A percentile compares a stretch with the other conserved stretches of the same genome.
phyloP scores from a whole-genome alignment of 352 stramenopile species.

The Phytopythium ostracodes region DNA sequence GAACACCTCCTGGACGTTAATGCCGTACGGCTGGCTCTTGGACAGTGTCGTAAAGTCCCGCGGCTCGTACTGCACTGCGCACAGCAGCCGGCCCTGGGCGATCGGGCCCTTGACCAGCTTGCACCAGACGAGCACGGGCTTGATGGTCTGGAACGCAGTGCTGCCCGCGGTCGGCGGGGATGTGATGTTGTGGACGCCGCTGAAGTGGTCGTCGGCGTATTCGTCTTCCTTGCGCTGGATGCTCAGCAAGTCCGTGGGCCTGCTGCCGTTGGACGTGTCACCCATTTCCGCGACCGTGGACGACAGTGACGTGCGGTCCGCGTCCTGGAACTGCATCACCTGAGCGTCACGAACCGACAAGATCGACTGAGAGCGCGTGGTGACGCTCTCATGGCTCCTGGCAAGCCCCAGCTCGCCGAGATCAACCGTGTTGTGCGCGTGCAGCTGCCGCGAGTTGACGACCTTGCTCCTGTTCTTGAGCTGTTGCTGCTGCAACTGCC shows the following conservation, averaged over 20 bases:
- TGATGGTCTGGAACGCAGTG: constrained; percentile 24
- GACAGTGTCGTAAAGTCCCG: constrained; percentile 49
- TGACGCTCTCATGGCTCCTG: constrained; percentile 15
- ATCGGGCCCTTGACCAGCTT: constrained; percentile 55
- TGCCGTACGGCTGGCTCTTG: constrained; percentile 68
- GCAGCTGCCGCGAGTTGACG: constrained; percentile 16
- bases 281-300: constrained; percentile 8
- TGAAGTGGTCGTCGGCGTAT: not conserved
- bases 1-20: constrained; percentile 74
- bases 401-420: constrained; percentile 4
- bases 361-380: constrained; percentile 26
- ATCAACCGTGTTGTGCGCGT: constrained; percentile 4
- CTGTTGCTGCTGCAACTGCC: not conserved
- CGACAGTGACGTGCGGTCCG: constrained; percentile 16
- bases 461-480: constrained; percentile 9
- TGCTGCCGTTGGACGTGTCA: constrained; percentile 3
- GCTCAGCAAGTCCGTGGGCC: constrained; percentile 6
- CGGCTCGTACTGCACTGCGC: constrained; percentile 73
- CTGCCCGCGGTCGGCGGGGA: not conserved
- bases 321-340: constrained; percentile 8
- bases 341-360: not conserved
- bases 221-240: constrained; percentile 1
- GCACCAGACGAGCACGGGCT: constrained; percentile 71
- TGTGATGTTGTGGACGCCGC: not conserved
- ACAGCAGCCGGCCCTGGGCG: constrained; percentile 61